Evolutionary conservation across 306 rosid species (phyloP).

Genomic region (Sesbania bispinosa): DNA sequence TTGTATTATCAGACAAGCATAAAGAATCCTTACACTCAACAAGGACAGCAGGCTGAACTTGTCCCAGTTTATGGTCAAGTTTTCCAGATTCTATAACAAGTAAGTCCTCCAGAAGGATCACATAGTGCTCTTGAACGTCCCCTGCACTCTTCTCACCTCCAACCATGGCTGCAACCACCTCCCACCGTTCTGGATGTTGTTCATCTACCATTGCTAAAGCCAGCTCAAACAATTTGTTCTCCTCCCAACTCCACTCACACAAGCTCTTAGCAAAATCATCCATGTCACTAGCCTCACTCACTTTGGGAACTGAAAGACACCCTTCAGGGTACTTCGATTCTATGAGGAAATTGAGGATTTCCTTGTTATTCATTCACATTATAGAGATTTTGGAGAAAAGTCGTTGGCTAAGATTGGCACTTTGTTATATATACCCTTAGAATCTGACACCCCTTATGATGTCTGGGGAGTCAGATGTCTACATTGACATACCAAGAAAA

Average conservation of each 20-base stretch:
- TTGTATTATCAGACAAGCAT: conserved; percentile 35
- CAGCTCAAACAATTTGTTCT: no score
- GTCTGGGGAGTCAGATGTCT: conserved; percentile 14
- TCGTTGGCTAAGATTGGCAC: not conserved
- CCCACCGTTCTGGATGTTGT: no score
- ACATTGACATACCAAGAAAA: conserved; percentile 13
- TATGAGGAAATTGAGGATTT: conserved; percentile 11
- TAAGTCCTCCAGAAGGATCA: conserved; percentile 67
- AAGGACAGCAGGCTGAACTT: conserved; percentile 28
- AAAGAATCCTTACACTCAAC: conserved; percentile 29
- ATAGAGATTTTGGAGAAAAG: not conserved
- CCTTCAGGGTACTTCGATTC: not conserved
- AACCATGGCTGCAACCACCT: no score
- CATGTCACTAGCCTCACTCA: conserved; percentile 24
- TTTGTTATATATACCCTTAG: conserved; percentile 12
- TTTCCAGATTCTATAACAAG: conserved; percentile 62
- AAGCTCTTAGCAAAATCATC: conserved; percentile 31
- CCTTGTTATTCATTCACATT: conserved; percentile 24
- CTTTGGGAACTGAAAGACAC: no score
- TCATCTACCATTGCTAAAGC: no score
- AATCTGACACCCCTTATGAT: conserved; percentile 23
- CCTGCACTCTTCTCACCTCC: no score
- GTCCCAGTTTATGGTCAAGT: conserved; percentile 50
- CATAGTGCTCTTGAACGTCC: no score
- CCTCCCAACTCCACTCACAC: no score